These are phyloP conservation scores for Venturiaceae sp. DNA, from an alignment of 2,329 filamentous ascomycete genomes.

Conservation along the genomic window DNA sequence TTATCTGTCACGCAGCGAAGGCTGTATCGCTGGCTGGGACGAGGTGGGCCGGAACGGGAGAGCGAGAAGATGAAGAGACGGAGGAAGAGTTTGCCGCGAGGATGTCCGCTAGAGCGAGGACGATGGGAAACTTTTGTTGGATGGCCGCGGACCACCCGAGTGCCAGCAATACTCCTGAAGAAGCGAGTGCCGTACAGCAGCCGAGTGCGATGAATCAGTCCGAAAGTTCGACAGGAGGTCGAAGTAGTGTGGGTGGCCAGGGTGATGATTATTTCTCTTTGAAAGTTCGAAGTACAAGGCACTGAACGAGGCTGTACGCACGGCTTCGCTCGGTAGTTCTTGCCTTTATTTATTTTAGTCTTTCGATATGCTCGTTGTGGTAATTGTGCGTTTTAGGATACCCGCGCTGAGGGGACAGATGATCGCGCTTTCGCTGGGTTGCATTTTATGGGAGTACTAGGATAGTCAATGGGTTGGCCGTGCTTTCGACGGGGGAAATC, in stretches of 20 bases:
- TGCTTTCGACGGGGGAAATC: no score
- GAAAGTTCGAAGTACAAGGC: background rate
- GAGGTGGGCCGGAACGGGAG: background rate
- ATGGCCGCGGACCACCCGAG: background rate
- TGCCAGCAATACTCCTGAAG: background rate
- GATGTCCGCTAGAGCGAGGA: background rate
- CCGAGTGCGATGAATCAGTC: background rate
- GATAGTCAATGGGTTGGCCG: no score
- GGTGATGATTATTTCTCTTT: background rate
- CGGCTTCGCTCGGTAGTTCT: background rate
- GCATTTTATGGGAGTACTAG: background rate
- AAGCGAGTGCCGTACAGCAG: background rate
- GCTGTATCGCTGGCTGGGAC: background rate
- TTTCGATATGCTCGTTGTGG: background rate
- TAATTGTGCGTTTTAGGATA: background rate
- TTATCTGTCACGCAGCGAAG: background rate
- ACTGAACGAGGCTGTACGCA: background rate
- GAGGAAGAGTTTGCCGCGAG: background rate
- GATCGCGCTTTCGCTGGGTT: background rate
- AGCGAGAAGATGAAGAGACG: no score
- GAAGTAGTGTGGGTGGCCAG: background rate
- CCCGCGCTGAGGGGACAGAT: background rate
- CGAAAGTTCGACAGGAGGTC: background rate
- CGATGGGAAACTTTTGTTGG: background rate
- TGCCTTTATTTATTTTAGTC: no score